Conservation (phyloP, 306 rosid species). For the Lithocarpus polystachyus region DNA sequence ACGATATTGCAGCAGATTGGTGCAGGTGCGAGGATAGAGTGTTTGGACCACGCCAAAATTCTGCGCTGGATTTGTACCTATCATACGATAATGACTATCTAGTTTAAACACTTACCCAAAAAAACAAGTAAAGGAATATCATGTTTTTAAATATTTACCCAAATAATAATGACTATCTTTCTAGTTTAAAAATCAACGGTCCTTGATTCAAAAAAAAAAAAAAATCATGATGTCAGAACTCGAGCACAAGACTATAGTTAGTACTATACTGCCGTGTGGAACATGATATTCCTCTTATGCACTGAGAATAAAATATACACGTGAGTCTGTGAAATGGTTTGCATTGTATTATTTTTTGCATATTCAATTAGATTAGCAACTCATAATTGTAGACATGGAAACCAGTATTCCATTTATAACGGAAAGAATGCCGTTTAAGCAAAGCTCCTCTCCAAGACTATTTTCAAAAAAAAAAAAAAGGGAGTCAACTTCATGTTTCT, state of each 20-base stretch:
- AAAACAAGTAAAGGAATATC: too few relatives aligned
- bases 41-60: constrained; percentile 58
- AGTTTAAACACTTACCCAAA: constrained; percentile 6
- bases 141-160: too few relatives aligned
- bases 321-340: neutral
- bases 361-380: neutral
- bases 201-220: constrained; percentile 17
- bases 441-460: constrained; percentile 22
- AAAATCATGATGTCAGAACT: neutral
- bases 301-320: neutral
- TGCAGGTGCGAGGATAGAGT: constrained; percentile 30
- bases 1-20: constrained; percentile 24
- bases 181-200: constrained; percentile 30
- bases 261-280: constrained; percentile 5
- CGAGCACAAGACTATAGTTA: neutral
- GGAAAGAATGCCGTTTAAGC: constrained; percentile 58
- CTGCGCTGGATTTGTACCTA: constrained; percentile 58
- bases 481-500: constrained; percentile 2
- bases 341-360: constrained; percentile 2
- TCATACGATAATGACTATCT: constrained; percentile 55
- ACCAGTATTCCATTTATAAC: constrained; percentile 23
- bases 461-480: neutral
- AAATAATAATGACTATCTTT: constrained; percentile 36
- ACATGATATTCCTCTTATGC: neutral
- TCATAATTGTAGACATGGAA: constrained; percentile 26